phyloP scores from a whole-genome alignment of 805 yeast genomes.

The Myxozyma mucilagina region DNA sequence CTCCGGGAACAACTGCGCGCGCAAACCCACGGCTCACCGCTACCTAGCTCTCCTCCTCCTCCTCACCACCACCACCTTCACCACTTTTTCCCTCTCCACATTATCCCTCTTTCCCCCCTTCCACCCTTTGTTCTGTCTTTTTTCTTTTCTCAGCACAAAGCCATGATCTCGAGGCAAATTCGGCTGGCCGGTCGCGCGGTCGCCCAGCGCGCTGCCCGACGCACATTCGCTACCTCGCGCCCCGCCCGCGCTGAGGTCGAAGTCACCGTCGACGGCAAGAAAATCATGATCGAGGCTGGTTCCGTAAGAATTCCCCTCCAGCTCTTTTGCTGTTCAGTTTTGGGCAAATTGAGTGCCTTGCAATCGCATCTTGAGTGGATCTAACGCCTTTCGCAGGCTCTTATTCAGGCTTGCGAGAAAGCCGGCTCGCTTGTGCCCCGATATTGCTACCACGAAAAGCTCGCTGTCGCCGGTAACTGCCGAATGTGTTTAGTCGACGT shows the following conservation, averaged over 20 bases:
- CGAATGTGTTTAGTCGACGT: constrained; percentile 91
- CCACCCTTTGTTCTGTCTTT: neutral
- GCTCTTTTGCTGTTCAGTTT: neutral
- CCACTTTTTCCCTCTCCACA: constrained; percentile 1
- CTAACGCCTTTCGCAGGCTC: constrained; percentile 45
- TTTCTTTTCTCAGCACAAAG: neutral
- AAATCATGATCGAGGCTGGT: constrained; percentile 79
- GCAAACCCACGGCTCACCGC: neutral
- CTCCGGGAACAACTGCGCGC: neutral
- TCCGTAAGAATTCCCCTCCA: constrained; percentile 43
- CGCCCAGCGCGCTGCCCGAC: constrained; percentile 8
- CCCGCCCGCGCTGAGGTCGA: constrained; percentile 54
- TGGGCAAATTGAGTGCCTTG: neutral
- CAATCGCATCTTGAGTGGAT: neutral
- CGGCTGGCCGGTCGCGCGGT: constrained; percentile 9
- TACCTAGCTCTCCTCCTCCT: neutral
- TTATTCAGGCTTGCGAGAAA: constrained; percentile 87
- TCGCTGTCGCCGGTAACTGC: constrained; percentile 89
- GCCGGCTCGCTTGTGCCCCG: constrained; percentile 88
- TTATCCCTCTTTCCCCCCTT: neutral
- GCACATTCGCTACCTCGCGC: constrained; percentile 43
- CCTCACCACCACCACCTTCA: neutral
- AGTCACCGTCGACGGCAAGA: constrained; percentile 63
- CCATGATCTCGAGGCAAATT: constrained; percentile 25
- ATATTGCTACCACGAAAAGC: constrained; percentile 87